Base-by-base conservation (phyloP, 2,329 filamentous ascomycete species). In the Aspergillus phoenicis region DNA sequence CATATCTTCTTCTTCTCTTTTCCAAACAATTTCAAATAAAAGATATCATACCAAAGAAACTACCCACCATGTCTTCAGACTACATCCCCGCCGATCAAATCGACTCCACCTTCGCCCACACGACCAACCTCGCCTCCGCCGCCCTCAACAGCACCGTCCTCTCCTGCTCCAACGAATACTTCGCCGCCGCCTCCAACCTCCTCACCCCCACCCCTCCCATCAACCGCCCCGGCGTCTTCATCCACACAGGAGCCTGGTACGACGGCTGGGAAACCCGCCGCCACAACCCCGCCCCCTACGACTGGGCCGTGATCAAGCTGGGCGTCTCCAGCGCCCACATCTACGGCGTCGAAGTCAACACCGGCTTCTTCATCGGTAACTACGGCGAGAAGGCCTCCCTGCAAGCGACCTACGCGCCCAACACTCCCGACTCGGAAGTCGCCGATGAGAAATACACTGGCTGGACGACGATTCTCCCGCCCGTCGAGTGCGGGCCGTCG, bases 181-280 rank as follows among this genome's bases (percentile, higher is more conserved):
- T 87, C 75, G 85, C 85, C 57, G 77, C 80, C 2, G 85, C 84
- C 56, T 76, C 78, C 8, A 87, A 87, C 75, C 83, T 88, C 62
- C 82, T 83, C 57, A 87, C 82, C 0, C 83, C 84, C 0, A 83
- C 81, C 1, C 75, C 84, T 1, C 83, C 85, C 3, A 77, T 87
- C 65, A 82, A 82, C 64, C 83, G 82, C 60, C 82, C 84, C 0
- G 85, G 85, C 54, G 80, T 85, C 68, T 87, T 86, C 74, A 80
- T 83, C 43, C 82, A 85, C 70, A 81, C 84, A 4, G 85, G 85
- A 60, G 85, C 84, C 52, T 88, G 85, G 85, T 88, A 87, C 70
- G 85, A 88, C 70, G 85, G 85, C 17, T 88, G 85, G 85, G 85
- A 88, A 65, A 87, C 85, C 5, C 78, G 85, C 5, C 79, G 85